These are phyloP conservation scores for Globisporangium polare DNA, from an alignment of 352 stramenopile species.

Conservation along the genomic window DNA sequence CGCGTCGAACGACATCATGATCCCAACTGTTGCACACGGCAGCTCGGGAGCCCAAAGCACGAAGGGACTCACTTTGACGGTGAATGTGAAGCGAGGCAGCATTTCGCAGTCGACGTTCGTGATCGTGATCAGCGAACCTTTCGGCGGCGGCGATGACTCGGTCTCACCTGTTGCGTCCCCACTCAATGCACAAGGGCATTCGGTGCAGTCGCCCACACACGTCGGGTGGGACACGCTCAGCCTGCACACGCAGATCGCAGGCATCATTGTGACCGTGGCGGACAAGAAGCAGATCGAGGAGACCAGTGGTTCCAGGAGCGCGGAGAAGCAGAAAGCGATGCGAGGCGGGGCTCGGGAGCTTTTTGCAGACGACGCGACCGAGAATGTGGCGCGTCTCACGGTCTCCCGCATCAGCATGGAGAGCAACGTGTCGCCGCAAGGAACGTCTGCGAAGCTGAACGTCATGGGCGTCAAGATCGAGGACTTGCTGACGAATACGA, in stretches of 20 bases:
- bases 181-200: neutral
- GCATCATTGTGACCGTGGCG: constrained; percentile 62
- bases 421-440: constrained; percentile 30
- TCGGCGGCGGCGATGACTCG: constrained; percentile 3
- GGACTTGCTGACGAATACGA: constrained; percentile 58
- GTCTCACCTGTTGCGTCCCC: constrained; percentile 9
- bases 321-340: constrained; percentile 2
- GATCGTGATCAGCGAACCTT: constrained; percentile 51
- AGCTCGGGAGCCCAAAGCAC: constrained; percentile 15
- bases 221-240: constrained; percentile 55
- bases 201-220: neutral
- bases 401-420: constrained; percentile 65
- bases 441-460: constrained; percentile 55
- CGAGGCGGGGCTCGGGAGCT: neutral
- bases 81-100: constrained; percentile 67
- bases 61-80: constrained; percentile 32
- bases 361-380: constrained; percentile 12
- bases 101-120: constrained; percentile 73
- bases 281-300: constrained; percentile 45
- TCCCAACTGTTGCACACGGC: constrained; percentile 36
- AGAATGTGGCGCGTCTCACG: constrained; percentile 63
- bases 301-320: constrained; percentile 7
- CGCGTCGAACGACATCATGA: constrained; percentile 39
- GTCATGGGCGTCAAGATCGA: constrained; percentile 75
- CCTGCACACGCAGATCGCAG: constrained; percentile 65